Percentiles rank a stretch among this genome's conserved stretches.
Conservation (phyloP, 345 rosid species). For the Eutrema yunnanense region DNA sequence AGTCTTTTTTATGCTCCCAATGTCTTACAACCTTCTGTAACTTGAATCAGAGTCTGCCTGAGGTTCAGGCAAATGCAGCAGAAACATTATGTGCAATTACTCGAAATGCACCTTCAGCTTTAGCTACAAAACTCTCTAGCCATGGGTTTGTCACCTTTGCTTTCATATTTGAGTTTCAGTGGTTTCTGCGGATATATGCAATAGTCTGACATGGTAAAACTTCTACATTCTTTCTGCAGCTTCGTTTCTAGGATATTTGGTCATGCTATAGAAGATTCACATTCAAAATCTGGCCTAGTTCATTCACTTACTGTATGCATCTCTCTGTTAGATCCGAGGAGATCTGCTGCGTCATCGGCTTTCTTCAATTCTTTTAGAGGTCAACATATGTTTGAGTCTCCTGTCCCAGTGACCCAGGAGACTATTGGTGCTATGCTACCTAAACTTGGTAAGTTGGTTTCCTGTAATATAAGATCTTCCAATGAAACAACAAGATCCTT, state of each 20-base stretch:
- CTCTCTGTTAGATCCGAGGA: constrained; percentile 83
- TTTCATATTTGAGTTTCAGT: constrained; percentile 9
- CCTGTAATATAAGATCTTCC: background rate
- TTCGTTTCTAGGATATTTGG: constrained; percentile 73
- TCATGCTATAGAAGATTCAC: constrained; percentile 76
- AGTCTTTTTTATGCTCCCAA: background rate
- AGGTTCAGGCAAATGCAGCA: constrained; percentile 93
- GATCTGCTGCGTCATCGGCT: constrained; percentile 48
- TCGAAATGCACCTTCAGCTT: constrained; percentile 70
- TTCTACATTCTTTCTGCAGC: constrained; percentile 38
- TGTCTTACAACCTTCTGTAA: constrained; percentile 21
- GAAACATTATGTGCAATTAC: constrained; percentile 82
- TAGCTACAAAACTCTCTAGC: constrained; percentile 70
- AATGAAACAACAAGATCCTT: background rate
- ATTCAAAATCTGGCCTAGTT: constrained; percentile 81
- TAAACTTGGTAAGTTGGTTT: constrained; percentile 62
- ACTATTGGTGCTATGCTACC: constrained; percentile 93
- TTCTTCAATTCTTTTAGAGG: constrained; percentile 77
- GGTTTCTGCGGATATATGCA: constrained; percentile 4
- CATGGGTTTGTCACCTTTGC: constrained; percentile 43
- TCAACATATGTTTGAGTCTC: constrained; percentile 75
- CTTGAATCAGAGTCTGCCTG: constrained; percentile 61
- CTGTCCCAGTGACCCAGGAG: constrained; percentile 73
- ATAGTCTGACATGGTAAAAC: constrained; percentile 1
- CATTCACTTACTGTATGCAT: constrained; percentile 79